Conservation (phyloP, 163 green algal genomes). For the Volvox carteri region DNA sequence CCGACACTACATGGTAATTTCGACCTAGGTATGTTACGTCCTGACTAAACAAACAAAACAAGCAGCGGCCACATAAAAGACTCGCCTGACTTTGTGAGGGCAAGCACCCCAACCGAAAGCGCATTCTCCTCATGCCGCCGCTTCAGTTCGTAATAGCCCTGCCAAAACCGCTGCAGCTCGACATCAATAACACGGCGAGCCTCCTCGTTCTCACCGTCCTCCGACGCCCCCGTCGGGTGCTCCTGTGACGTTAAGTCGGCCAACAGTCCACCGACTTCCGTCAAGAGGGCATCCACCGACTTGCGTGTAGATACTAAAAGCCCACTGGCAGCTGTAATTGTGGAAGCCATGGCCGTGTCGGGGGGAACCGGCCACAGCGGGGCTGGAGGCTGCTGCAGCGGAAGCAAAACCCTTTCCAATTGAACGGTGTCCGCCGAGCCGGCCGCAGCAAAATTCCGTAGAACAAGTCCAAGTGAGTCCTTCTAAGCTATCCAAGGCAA, state of each 20-base stretch:
- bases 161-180: conserved; percentile 54
- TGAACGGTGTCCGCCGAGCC: too few relatives aligned
- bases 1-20: too few relatives aligned
- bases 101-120: conserved; percentile 70
- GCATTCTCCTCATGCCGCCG: conserved; percentile 52
- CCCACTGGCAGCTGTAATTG: background rate
- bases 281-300: conserved; percentile 5
- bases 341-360: conserved; percentile 11
- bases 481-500: too few relatives aligned
- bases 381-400: too few relatives aligned
- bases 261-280: background rate
- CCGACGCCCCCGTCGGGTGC: background rate
- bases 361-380: background rate
- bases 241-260: conserved; percentile 27
- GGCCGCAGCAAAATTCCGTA: too few relatives aligned
- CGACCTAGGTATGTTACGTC: too few relatives aligned
- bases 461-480: too few relatives aligned
- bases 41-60: too few relatives aligned
- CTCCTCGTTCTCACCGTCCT: conserved; percentile 6
- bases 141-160: conserved; percentile 61
- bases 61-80: background rate
- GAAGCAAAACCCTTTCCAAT: background rate
- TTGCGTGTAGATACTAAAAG: conserved; percentile 3
- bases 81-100: conserved; percentile 70
- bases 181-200: conserved; percentile 39